phyloP scores from a whole-genome alignment of 192 early-diverging fungal species.

The Thoreauomyces humboldtii region DNA sequence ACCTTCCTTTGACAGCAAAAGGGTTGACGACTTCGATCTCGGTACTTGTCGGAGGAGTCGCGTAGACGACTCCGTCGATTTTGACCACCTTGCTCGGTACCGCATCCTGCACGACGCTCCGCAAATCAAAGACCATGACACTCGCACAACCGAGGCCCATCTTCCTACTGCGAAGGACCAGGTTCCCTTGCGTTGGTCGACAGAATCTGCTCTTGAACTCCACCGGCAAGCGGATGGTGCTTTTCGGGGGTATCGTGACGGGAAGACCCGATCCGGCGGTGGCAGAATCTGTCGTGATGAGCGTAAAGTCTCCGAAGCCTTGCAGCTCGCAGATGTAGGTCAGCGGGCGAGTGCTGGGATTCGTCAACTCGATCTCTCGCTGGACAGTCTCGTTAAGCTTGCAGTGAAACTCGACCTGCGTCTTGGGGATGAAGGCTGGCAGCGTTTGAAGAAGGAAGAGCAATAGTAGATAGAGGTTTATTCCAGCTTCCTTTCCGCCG shows the following conservation, averaged over 20 bases:
- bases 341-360: slow-evolving; percentile 29
- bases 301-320: slow-evolving; percentile 32
- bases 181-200: slow-evolving; percentile 16
- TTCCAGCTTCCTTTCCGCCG: background rate
- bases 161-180: slow-evolving; percentile 38
- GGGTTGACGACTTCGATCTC: slow-evolving; percentile 42
- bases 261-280: too few species aligned
- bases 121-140: slow-evolving; percentile 43
- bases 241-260: slow-evolving; percentile 14
- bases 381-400: slow-evolving; percentile 39
- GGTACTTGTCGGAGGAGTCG: slow-evolving; percentile 32
- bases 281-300: background rate
- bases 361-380: slow-evolving; percentile 42
- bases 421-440: slow-evolving; percentile 43
- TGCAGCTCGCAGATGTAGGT: slow-evolving; percentile 33
- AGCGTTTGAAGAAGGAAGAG: slow-evolving; percentile 50
- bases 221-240: slow-evolving; percentile 22
- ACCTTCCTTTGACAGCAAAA: slow-evolving; percentile 32
- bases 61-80: slow-evolving; percentile 40
- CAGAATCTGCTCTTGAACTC: slow-evolving; percentile 44
- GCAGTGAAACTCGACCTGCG: slow-evolving; percentile 40
- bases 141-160: slow-evolving; percentile 43
- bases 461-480: slow-evolving; percentile 40
- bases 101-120: slow-evolving; percentile 27
- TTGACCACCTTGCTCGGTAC: slow-evolving; percentile 27